Evolutionary conservation across 805 yeast species (phyloP), one percentile per base, ranked within the genome.

Genomic region (Starmerella roubikii): DNA sequence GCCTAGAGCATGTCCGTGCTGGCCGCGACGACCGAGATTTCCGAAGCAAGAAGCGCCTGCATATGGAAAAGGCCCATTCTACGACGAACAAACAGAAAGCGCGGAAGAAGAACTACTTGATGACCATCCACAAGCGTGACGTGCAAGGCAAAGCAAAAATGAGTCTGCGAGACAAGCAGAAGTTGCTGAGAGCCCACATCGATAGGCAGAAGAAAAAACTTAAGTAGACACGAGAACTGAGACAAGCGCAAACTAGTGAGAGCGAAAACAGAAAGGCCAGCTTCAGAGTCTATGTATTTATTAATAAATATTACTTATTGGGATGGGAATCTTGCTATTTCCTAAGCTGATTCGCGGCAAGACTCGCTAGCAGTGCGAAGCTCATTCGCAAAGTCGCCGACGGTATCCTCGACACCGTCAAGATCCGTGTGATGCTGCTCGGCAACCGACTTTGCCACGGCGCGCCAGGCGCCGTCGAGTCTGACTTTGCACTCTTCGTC

Each of bases 21-120:
- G 98, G 97, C 40, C 77, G 85, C 57, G 94, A 85, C 52, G 98
- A 76, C 42, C 73, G 96, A 56, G 94, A 81, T 40, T 88, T 76
- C 53, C 94, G 96, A 20, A 80, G 94, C 16, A 74, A 77, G 57
- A 81, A 74, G 65, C 78, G 77, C 61, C 66, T 76, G 55, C 61
- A 58, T 28, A 73, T 74, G 44, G 78, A 75, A 19, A 70, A 71
- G 39, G 68, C 72, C 15, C 96, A 79, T 57, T 82, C 94, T 22
- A 86, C 97, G 10, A 91, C 99, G 2, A 91, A 91, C 60, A 76
- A 75, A 62, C 96, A 93, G 63, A 91, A 91, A 73, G 93, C 85
- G 19, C 73, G 97, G 61, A 84, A 84, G 84, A 91, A 91, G 94
- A 91, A 91, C 64, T 91, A 85, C 57, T 88, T 91, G 57, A 91